Evolutionary conservation across 805 yeast species (phyloP).

Genomic region (Sugiyamaella qingdaonensis): DNA sequence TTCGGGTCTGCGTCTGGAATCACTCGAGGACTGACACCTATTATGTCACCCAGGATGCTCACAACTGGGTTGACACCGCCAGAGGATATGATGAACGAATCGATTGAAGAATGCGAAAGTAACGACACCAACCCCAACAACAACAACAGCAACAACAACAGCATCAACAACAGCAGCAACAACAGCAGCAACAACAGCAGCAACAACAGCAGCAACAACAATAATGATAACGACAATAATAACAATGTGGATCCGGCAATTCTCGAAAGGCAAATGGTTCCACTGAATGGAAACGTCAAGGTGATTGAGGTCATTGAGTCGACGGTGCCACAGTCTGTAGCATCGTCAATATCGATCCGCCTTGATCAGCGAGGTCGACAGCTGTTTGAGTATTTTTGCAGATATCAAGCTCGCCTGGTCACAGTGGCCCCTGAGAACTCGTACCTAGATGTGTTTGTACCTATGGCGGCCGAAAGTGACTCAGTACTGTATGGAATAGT

Average conservation of each 20-base stretch:
- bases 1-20: not conserved
- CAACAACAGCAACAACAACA: conserved; percentile 2
- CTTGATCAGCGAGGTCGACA: conserved; percentile 43
- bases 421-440: conserved; percentile 50
- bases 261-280: not conserved
- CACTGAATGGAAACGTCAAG: not conserved
- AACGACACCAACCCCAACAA: not conserved
- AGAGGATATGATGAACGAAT: not conserved
- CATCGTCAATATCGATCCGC: conserved; percentile 15
- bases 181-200: not conserved
- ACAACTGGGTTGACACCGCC: not conserved
- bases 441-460: conserved; percentile 48
- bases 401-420: conserved; percentile 38
- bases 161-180: not conserved
- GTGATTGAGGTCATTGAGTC: not conserved
- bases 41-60: not conserved
- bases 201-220: not conserved
- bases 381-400: conserved; percentile 48
- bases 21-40: not conserved
- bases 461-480: conserved; percentile 47
- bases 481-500: conserved; percentile 49
- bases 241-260: not conserved
- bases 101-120: not conserved
- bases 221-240: not conserved
- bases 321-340: conserved; percentile 2